A percentile compares a stretch with the other conserved stretches of the same genome.
Evolutionary conservation across 2,329 filamentous ascomycete species (phyloP).

Genomic region (Scopulariopsis brevicaulis): DNA sequence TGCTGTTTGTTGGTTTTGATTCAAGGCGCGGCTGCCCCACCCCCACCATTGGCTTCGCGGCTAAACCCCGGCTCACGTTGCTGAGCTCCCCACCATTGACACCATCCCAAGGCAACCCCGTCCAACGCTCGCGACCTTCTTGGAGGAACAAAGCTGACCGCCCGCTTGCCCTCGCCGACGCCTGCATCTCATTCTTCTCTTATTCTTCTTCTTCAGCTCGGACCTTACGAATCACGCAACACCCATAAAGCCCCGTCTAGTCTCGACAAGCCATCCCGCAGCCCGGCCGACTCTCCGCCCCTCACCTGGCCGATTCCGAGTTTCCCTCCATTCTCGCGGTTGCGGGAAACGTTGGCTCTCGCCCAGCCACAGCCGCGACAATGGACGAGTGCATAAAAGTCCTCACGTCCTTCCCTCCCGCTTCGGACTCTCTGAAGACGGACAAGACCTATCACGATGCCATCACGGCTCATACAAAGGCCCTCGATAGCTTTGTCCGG

Average conservation of each 20-base stretch:
- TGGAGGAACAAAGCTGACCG: background rate
- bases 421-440: background rate
- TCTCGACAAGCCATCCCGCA: background rate
- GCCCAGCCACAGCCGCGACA: background rate
- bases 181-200: background rate
- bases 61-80: constrained; percentile 5
- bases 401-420: constrained; percentile 1
- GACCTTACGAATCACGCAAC: background rate
- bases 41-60: constrained; percentile 1
- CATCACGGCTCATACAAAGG: constrained; percentile 3
- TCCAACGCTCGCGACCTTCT: background rate
- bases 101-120: background rate
- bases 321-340: background rate
- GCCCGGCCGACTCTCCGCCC: background rate
- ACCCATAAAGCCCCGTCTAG: background rate
- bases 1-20: background rate
- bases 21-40: background rate
- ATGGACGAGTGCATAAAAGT: background rate
- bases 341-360: background rate
- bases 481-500: background rate
- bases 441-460: constrained; percentile 2
- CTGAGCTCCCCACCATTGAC: background rate
- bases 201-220: background rate
- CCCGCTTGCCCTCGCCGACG: background rate
- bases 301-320: background rate